Evolutionary conservation across 208 protist genomes (phyloP).

Genomic region (Leishmania turanica): DNA sequence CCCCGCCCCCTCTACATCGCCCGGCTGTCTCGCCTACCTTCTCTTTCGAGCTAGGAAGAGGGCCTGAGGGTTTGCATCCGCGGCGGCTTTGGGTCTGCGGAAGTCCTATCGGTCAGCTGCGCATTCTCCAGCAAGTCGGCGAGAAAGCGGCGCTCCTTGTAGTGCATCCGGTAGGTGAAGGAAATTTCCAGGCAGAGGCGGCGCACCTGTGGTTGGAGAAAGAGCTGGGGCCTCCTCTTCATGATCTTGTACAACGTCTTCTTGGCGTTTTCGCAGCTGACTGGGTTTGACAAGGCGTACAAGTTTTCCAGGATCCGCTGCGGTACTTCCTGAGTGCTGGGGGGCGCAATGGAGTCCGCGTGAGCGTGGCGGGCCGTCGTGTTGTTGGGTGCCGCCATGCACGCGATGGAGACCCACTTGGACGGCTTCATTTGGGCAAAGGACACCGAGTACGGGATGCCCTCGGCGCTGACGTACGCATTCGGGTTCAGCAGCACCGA

Average conservation of each 20-base stretch:
- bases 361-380: slow-evolving; percentile 55
- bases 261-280: slow-evolving; percentile 80
- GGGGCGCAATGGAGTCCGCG: slow-evolving; percentile 25
- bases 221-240: slow-evolving; percentile 71
- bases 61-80: background rate
- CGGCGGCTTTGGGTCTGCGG: slow-evolving; percentile 8
- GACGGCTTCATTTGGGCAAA: slow-evolving; percentile 70
- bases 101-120: slow-evolving; percentile 34
- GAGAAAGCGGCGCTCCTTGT: slow-evolving; percentile 85
- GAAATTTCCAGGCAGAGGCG: slow-evolving; percentile 56
- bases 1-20: background rate
- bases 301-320: slow-evolving; percentile 62
- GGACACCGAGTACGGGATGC: slow-evolving; percentile 84
- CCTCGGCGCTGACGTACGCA: slow-evolving; percentile 85
- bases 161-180: slow-evolving; percentile 72
- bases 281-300: slow-evolving; percentile 74
- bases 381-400: slow-evolving; percentile 38
- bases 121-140: slow-evolving; percentile 77
- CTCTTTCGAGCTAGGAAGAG: background rate
- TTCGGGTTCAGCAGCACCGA: slow-evolving; percentile 63
- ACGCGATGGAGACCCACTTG: slow-evolving; percentile 61
- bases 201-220: slow-evolving; percentile 60
- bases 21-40: background rate
- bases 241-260: slow-evolving; percentile 68
- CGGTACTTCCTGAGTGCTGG: slow-evolving; percentile 32